Evolutionary conservation across 495 filamentous ascomycete genomes (phyloP), one percentile per base, ranked within the genome.

Genomic region (Hyaloscypha hepaticicola): DNA sequence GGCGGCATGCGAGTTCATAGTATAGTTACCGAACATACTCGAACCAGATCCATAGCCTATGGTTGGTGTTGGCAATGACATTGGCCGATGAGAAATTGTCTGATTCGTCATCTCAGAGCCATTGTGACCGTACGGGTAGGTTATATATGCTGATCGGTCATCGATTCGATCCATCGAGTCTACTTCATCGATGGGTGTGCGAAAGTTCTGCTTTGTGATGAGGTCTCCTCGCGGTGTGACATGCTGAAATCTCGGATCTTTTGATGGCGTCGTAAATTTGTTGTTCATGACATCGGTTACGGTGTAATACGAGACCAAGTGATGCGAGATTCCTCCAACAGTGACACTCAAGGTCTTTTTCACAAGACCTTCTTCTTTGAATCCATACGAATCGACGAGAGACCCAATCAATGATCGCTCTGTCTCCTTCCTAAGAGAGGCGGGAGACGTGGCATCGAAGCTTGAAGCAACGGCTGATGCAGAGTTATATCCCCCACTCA

Each of bases 301-400:
- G 41, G 78, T 90, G 78, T 96, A 97, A 73, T 97, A 97, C 0
- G 89, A 94, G 48, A 96, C 91, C 56, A 97, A 76, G 68, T 96
- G 91, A 72, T 94, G 92, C 4, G 83, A 84, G 5, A 90, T 77
- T 8, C 86, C 86, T 21, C 85, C 76, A 52, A 90, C 82, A 2
- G 82, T 87, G 27, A 97, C 83, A 61, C 87, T 92, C 72, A 96
- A 90, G 0, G 93, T 96, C 81, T 96, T 97, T 79, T 97, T 97
- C 28, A 96, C 85, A 61, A 97, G 74, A 0, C 93, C 93, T 2
- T 87, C 84, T 49, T 87, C 82, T 76, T 92, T 94, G 82, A 96
- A 97, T 25, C 85, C 87, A 73, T 96, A 96, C 0, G 89, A 91
- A 74, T 96, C 92, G 3, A 90, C 81, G 27, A 96, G 80, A 8